Evolutionary conservation across 164 flowering plant species (phyloP).

Genomic region (Dillenia suffruticosa): DNA sequence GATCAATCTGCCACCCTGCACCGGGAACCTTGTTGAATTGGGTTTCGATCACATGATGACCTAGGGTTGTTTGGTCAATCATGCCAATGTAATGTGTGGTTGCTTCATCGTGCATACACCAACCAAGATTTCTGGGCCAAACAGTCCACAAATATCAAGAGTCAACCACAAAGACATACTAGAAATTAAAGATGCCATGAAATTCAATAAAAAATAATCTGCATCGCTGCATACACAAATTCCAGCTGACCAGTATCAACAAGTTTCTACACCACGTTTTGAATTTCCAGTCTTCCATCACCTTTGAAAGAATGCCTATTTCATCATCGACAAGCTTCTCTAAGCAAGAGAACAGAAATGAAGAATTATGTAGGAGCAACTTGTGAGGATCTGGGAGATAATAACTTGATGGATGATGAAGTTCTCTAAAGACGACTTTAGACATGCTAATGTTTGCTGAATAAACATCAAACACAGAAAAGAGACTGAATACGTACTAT

Average conservation of each 20-base stretch:
- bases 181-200: too few species aligned
- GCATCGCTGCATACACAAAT: constrained; percentile 50
- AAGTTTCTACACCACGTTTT: constrained; percentile 54
- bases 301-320: constrained; percentile 80
- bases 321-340: background rate
- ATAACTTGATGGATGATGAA: too few species aligned
- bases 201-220: too few species aligned
- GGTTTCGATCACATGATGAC: constrained; percentile 54
- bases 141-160: constrained; percentile 4
- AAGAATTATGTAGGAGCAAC: too few species aligned
- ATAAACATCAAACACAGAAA: too few species aligned
- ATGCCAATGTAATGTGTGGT: constrained; percentile 78
- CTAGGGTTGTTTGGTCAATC: constrained; percentile 95
- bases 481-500: too few species aligned
- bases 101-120: constrained; percentile 99
- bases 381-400: too few species aligned
- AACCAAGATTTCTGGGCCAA: constrained; percentile 80
- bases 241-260: constrained; percentile 74
- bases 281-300: constrained; percentile 66
- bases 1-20: constrained; percentile 97
- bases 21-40: constrained; percentile 72
- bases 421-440: too few species aligned
- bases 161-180: background rate
- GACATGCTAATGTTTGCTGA: too few species aligned
- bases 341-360: too few species aligned